Evolutionary conservation across 2,329 filamentous ascomycete species (phyloP).

Genomic region (Sporothrix mexicana): DNA sequence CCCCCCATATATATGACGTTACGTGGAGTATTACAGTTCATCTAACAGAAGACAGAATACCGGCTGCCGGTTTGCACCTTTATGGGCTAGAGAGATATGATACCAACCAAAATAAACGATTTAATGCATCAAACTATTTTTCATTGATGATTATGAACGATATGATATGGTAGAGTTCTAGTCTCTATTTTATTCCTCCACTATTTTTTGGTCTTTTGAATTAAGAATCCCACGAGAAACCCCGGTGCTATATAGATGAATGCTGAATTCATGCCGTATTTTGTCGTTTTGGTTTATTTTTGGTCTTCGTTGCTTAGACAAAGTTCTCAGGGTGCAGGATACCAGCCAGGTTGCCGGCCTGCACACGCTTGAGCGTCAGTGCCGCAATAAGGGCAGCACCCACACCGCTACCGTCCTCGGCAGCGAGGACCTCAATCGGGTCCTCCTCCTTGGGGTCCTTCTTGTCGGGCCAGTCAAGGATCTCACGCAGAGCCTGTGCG

Average conservation of each 20-base stretch:
- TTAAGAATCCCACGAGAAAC: neutral
- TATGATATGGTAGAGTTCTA: slow-evolving; percentile 9
- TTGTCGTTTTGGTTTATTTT: neutral
- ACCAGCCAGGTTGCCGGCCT: slow-evolving; percentile 67
- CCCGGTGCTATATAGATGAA: slow-evolving; percentile 1
- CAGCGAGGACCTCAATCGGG: slow-evolving; percentile 83
- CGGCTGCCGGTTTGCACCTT: slow-evolving; percentile 76
- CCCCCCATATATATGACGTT: slow-evolving; percentile 30
- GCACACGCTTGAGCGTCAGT: slow-evolving; percentile 68
- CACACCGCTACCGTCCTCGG: slow-evolving; percentile 97
- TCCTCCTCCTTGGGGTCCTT: slow-evolving; percentile 74
- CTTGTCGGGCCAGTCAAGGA: slow-evolving; percentile 89
- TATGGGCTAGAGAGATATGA: slow-evolving; percentile 59
- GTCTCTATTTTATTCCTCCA: neutral
- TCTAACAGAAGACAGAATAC: slow-evolving; percentile 61
- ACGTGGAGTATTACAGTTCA: neutral
- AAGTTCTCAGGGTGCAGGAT: slow-evolving; percentile 71
- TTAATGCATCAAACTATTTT: neutral
- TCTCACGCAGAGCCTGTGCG: slow-evolving; percentile 87
- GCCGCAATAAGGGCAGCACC: slow-evolving; percentile 92
- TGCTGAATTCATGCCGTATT: neutral
- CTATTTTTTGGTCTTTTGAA: neutral
- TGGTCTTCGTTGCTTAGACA: slow-evolving; percentile 42
- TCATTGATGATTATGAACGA: neutral
- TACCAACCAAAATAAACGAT: slow-evolving; percentile 17